Evolutionary conservation across 768 basidiomycete species (phyloP).

Genomic region (Tylopilus sp.): DNA sequence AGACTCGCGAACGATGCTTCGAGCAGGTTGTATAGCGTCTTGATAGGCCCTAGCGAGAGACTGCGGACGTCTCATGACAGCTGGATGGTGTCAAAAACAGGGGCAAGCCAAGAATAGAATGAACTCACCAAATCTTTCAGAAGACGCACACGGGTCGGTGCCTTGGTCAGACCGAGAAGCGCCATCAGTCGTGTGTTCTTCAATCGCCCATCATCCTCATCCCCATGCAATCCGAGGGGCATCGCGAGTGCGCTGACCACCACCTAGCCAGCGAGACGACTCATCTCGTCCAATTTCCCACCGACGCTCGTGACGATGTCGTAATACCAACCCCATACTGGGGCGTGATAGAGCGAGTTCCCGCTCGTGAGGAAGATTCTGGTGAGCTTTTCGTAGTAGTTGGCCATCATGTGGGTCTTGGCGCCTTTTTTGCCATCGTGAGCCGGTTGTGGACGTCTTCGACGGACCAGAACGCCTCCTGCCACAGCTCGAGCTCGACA

Average conservation of each 20-base stretch:
- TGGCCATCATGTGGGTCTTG: too few relatives aligned
- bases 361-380: constrained; percentile 95
- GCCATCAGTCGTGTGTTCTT: constrained; percentile 79
- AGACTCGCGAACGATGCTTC: constrained; percentile 93
- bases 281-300: constrained; percentile 68
- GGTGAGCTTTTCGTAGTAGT: constrained; percentile 97
- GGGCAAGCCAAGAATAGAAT: neutral
- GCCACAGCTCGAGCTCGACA: constrained; percentile 94
- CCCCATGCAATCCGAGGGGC: constrained; percentile 66
- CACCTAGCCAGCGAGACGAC: constrained; percentile 83
- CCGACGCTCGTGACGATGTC: constrained; percentile 67
- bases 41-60: constrained; percentile 69
- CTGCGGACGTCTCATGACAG: constrained; percentile 80
- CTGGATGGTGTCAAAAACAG: constrained; percentile 38
- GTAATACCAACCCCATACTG: too few relatives aligned
- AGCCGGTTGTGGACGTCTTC: constrained; percentile 94
- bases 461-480: constrained; percentile 94
- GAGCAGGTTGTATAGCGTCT: constrained; percentile 80
- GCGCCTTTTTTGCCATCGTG: too few relatives aligned
- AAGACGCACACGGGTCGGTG: constrained; percentile 83
- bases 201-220: constrained; percentile 52
- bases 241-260: constrained; percentile 91
- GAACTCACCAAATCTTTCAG: constrained; percentile 79
- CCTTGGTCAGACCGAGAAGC: constrained; percentile 76
- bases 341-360: constrained; percentile 90